These are phyloP conservation scores for Blastocystis sp. DNA, from an alignment of 352 stramenopile species.

Conservation along the genomic window DNA sequence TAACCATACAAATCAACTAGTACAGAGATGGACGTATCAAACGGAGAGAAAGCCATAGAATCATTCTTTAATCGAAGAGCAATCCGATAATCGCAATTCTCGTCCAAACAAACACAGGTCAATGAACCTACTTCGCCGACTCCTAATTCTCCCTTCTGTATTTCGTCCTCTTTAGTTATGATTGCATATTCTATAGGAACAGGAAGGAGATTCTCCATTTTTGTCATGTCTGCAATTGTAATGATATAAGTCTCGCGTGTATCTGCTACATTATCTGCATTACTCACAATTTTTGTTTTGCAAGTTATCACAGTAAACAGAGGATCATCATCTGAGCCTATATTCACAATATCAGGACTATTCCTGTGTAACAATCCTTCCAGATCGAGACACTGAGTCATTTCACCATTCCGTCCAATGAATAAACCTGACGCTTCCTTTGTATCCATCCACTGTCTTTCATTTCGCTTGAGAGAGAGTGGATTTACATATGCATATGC, in stretches of 20 bases:
- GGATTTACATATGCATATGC: not conserved
- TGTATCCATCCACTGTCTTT: not conserved
- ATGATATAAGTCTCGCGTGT: not conserved
- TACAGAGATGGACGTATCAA: not conserved
- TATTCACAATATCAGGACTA: not conserved
- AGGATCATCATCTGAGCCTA: not conserved
- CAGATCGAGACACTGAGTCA: not conserved
- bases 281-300: not conserved
- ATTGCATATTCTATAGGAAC: not conserved
- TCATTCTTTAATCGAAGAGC: not conserved
- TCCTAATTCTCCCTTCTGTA: not conserved
- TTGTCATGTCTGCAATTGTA: not conserved
- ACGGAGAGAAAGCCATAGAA: not conserved
- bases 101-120: not conserved
- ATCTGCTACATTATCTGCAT: not conserved
- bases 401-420: not conserved
- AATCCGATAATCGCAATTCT: not conserved
- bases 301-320: not conserved
- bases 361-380: not conserved
- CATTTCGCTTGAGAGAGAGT: not conserved
- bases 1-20: not conserved
- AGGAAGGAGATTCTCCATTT: constrained; percentile 32
- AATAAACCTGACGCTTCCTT: not conserved
- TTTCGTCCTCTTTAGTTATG: not conserved
- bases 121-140: not conserved